These are phyloP conservation scores for Beauveria pseudobassiana DNA, from an alignment of 2,329 filamentous ascomycete species.

Conservation along the genomic window DNA sequence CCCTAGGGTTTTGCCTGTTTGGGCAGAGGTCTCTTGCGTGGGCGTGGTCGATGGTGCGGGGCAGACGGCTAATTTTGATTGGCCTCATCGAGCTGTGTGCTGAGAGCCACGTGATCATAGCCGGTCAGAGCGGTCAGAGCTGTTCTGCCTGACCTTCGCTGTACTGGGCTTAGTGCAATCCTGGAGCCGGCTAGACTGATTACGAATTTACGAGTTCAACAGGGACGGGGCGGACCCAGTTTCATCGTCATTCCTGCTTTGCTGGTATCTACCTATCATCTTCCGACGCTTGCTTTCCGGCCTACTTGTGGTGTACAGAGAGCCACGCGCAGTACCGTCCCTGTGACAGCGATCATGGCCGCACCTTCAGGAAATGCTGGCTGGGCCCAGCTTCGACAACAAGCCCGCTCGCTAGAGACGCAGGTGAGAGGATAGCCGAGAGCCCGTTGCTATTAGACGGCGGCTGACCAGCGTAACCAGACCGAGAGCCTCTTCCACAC, in stretches of 20 bases:
- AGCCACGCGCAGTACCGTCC: neutral
- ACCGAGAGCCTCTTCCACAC: slow-evolving; percentile 76
- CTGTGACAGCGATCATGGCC: slow-evolving; percentile 34
- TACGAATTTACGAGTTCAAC: neutral
- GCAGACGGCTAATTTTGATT: slow-evolving; percentile 26
- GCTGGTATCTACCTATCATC: slow-evolving; percentile 1
- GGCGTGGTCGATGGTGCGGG: slow-evolving; percentile 12
- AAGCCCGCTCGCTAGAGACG: slow-evolving; percentile 79
- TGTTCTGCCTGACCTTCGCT: slow-evolving; percentile 13
- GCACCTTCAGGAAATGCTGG: slow-evolving; percentile 51
- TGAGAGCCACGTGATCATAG: slow-evolving; percentile 19
- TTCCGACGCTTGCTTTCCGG: neutral
- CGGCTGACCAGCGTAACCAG: slow-evolving; percentile 34
- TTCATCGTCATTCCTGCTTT: slow-evolving; percentile 7
- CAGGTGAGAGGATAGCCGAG: slow-evolving; percentile 55
- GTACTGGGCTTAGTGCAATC: neutral
- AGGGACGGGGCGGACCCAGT: slow-evolving; percentile 9
- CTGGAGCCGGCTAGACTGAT: neutral
- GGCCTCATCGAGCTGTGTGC: slow-evolving; percentile 14
- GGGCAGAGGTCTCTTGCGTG: neutral
- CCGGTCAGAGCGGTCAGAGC: slow-evolving; percentile 22
- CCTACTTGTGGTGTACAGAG: neutral
- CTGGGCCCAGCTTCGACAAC: slow-evolving; percentile 92
- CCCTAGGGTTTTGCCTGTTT: slow-evolving; percentile 28
- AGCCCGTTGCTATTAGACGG: neutral